Base-by-base conservation (phyloP, 2,329 filamentous ascomycete species). In the Paraphoma chrysanthemicola region DNA sequence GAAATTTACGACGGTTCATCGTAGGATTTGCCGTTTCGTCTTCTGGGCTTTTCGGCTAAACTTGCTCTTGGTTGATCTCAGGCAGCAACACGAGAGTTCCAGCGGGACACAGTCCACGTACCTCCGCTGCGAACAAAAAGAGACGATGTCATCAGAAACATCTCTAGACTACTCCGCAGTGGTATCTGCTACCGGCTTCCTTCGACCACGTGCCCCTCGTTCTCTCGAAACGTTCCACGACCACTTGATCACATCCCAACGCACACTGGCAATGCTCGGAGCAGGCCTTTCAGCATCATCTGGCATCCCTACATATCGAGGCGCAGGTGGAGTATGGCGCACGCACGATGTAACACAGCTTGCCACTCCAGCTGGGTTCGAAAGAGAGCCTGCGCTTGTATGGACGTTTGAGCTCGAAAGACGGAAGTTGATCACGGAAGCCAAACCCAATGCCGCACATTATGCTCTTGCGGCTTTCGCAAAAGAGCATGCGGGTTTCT, bases 231-330 rank as follows among this genome's bases (percentile, higher is more conserved):
- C 50, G 6, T 63, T 64, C 49, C 42, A 56, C 38, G 52, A 59
- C 2, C 33, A 38, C 33, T 11, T 38, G 10, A 11, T 38, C 33
- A 38, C 33, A 11, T 65, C 67, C 6, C 52, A 47, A 2, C 57
- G 61, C 14, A 64, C 71, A n/a, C 51, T 70, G 12, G 63, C 60
- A 14, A 53, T 70, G 4, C 43, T 65, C 12, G 66, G 68, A 4
- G 68, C 67, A 17, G 62, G 67, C 5, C 53, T 71, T 5, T 71
- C 68, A 7, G 66, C 59, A 1, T 45, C 64, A 8, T 71, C 67
- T n/a, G 65, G 66, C 17, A 52, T 72, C 2, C 53, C 61, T 6
- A 70, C 64, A 3, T 72, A 64, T 46, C 68, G 66, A 12, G 66
- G 60, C 6, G 45, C 51, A 17, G 58, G 60, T 9, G 61, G 57